These are phyloP conservation scores for Melampsora larici-populina DNA, from an alignment of 1,284 basidiomycete species.

Conservation along the genomic window DNA sequence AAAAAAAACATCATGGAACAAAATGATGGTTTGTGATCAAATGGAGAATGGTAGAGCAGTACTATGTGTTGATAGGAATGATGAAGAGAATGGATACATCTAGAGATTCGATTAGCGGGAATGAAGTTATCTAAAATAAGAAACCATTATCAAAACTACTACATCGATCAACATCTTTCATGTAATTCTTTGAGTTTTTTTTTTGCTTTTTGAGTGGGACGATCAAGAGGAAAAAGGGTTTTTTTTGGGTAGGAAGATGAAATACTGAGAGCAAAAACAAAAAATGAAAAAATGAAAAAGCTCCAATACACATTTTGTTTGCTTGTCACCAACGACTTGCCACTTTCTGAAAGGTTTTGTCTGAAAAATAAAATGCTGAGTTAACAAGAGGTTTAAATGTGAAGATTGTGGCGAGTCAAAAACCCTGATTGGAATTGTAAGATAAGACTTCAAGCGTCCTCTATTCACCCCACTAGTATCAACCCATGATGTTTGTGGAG, in stretches of 20 bases:
- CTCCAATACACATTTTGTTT: background rate
- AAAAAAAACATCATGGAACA: background rate
- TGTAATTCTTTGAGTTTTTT: background rate
- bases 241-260: background rate
- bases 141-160: background rate
- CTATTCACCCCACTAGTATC: too few species aligned
- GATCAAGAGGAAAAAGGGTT: background rate
- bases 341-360: background rate
- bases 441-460: background rate
- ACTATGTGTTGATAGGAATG: background rate
- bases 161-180: background rate
- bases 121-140: too few species aligned
- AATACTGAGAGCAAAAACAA: conserved; percentile 1
- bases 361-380: conserved; percentile 7
- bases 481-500: too few species aligned
- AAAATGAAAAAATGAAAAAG: background rate
- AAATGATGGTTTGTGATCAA: background rate
- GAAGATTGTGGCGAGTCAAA: conserved; percentile 1
- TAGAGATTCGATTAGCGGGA: background rate
- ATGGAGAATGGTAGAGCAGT: background rate
- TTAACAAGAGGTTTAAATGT: conserved; percentile 6
- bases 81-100: background rate
- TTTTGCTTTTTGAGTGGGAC: background rate
- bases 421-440: background rate
- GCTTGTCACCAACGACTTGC: background rate